These are phyloP conservation scores for Leptographium galeiforme DNA, from an alignment of 2,329 filamentous ascomycete species.

Conservation along the genomic window DNA sequence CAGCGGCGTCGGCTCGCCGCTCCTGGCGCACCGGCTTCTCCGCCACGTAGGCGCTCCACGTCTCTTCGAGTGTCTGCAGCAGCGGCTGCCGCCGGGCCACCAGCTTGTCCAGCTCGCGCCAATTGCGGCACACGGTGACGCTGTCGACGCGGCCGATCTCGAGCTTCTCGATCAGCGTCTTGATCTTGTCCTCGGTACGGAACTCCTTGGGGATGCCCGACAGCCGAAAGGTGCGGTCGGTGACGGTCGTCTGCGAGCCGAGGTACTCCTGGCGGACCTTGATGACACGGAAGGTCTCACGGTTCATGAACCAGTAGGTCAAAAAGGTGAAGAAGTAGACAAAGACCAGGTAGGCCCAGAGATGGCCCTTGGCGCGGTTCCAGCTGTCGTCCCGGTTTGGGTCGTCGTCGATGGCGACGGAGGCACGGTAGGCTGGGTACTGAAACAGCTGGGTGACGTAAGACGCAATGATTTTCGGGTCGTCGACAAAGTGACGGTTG, in stretches of 20 bases:
- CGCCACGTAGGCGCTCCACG: constrained; percentile 68
- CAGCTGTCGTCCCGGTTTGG: constrained; percentile 18
- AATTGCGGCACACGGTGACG: constrained; percentile 76
- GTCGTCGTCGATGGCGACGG: constrained; percentile 1
- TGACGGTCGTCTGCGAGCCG: constrained; percentile 87
- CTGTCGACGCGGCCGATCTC: constrained; percentile 82
- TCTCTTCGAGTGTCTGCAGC: constrained; percentile 64
- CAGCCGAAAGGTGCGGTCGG: constrained; percentile 82
- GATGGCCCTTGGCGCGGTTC: constrained; percentile 35
- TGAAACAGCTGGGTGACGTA: background rate
- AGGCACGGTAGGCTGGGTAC: background rate
- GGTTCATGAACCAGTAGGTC: constrained; percentile 69
- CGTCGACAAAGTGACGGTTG: constrained; percentile 49
- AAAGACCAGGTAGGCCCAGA: constrained; percentile 93
- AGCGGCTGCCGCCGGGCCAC: constrained; percentile 52
- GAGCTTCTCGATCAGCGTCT: constrained; percentile 73
- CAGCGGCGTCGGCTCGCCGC: background rate
- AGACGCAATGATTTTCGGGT: constrained; percentile 1
- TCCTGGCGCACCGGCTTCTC: constrained; percentile 24
- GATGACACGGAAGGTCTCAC: constrained; percentile 75
- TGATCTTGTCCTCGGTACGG: constrained; percentile 70
- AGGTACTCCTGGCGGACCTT: constrained; percentile 79
- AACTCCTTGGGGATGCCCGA: constrained; percentile 75
- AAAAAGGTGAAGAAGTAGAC: constrained; percentile 82
- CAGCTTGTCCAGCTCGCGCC: constrained; percentile 66